Evolutionary conservation across 2,329 filamentous ascomycete species (phyloP), one percentile per base, ranked within the genome.

Genomic region (Botryotinia convoluta): DNA sequence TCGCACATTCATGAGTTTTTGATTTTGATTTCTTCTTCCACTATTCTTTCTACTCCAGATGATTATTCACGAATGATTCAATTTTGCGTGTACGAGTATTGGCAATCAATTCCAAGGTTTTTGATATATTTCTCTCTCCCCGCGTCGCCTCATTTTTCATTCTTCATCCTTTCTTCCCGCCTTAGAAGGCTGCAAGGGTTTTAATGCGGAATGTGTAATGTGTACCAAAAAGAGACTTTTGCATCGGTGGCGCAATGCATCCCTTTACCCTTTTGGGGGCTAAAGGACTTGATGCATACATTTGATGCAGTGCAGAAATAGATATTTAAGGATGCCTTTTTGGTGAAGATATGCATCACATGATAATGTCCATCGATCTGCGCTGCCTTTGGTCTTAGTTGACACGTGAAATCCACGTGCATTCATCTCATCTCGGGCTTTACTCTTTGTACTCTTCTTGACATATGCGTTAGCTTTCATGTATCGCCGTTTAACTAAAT

Each of bases 351-450:
- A 26, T 12, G 14, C 32, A 61, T 70, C 68, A 70, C 68, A 35
- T 61, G 68, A 61, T 35, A 60, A 16, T 54, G 32, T 54, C 48
- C 22, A 68, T 68, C 35, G 64, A 57, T 32, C n/a, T 54, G 48
- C 20, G 22, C 16, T 51, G 37, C 42, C 60, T 35, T 29, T 59
- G 45, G 12, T 69, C 37, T 26, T 18, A 14, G 29, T 44, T 44
- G 22, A 37, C 68, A 70, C 68, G 68, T 70, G 68, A n/a, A 70
- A 29, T 61, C 7, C 68, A 70, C 68, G 68, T 70, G 68, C 51
- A 45, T 45, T 12, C 12, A 37, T 45, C 54, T 45, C 16, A 35
- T 54, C 48, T 69, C 32, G 67, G 48, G 39, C 26, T 57, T 69
- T 45, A 20, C n/a, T 44, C 39, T 69, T 42, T n/a, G 29, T 67